Base-by-base conservation (phyloP, 352 stramenopile genomes). In the Phytophthora crassamura region DNA sequence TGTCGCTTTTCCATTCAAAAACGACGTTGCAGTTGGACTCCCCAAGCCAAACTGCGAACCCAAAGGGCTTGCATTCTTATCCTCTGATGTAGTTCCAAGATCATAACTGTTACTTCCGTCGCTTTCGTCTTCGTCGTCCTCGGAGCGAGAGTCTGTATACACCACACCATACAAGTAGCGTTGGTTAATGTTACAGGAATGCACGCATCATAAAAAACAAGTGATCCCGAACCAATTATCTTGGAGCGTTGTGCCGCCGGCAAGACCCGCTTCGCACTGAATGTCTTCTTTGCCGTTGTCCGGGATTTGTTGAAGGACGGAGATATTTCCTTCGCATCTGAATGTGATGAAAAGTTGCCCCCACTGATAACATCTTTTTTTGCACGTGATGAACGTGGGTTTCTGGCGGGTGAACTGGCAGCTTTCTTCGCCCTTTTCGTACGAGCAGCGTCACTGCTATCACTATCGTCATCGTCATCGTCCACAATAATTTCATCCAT, bases 401-500 rank as follows among this genome's bases (percentile, higher is more conserved):
- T 57, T 45, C 36, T 42, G 15, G 20, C 9, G 16, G 34, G 35
- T 30, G 30, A 30, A 6, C 25, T 39, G 15, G 12, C 4, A 33
- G 35, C 32, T 33, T 50, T 64, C 18, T 39, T 57, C 33, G 15
- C 18, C 36, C n/a, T 12, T 20, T 57, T 63, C 7, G 7, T 46
- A n/a, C 16, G 20, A 43, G 11, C 25, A 30, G 39, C 9, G 15
- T 18, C 36, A 33, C 42, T 40, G n/a, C 33, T 34, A 33, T 48
- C 53, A 18, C 46, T 63, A 30, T 69, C 60, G 1, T 53, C 50
- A 38, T 68, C 59, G 10, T 69, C 60, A 20, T 45, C 20, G 18
- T 69, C 62, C n/a, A 65, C 62, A 18, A 69, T 69, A 56, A 69
- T 69, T 11, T 69, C 54, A 58, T 69, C 62, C 62, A 59, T 59